Conservation (phyloP, 768 basidiomycete genomes). For the Gloeophyllum trabeum region DNA sequence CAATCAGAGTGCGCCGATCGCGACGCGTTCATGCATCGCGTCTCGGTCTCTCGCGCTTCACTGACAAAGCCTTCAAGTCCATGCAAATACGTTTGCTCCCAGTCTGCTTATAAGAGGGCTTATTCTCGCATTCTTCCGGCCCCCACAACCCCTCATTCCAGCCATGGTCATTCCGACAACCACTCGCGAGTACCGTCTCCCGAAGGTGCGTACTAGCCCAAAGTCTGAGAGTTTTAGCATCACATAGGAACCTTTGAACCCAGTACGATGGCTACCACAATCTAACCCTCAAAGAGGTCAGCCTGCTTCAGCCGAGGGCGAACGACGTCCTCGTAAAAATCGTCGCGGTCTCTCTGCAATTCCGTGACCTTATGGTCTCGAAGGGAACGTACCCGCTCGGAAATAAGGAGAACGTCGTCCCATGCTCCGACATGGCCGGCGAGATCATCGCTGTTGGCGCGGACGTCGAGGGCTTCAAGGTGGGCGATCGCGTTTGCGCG, state of each 20-base stretch:
- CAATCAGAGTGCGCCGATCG: too few relatives aligned
- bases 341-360: slow-evolving; percentile 47
- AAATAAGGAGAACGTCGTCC: slow-evolving; percentile 19
- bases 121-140: too few relatives aligned
- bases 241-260: too few relatives aligned
- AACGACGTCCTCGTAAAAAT: slow-evolving; percentile 44
- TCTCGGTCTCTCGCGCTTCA: too few relatives aligned
- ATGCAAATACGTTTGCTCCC: too few relatives aligned
- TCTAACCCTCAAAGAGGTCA: slow-evolving; percentile 14
- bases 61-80: too few relatives aligned
- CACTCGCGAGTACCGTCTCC: slow-evolving; percentile 6
- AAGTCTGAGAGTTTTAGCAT: background rate
- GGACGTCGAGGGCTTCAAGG: slow-evolving; percentile 32
- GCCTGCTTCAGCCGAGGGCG: slow-evolving; percentile 23
- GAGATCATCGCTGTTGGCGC: slow-evolving; percentile 36
- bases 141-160: background rate
- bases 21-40: too few relatives aligned
- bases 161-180: slow-evolving; percentile 1
- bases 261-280: slow-evolving; percentile 17
- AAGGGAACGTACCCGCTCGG: slow-evolving; percentile 25
- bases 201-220: background rate
- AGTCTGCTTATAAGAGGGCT: too few relatives aligned
- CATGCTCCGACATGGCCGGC: slow-evolving; percentile 42
- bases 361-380: slow-evolving; percentile 37
- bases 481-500: slow-evolving; percentile 39